Conservation (phyloP, 2,329 filamentous ascomycete genomes). For the Neonectria punicea region DNA sequence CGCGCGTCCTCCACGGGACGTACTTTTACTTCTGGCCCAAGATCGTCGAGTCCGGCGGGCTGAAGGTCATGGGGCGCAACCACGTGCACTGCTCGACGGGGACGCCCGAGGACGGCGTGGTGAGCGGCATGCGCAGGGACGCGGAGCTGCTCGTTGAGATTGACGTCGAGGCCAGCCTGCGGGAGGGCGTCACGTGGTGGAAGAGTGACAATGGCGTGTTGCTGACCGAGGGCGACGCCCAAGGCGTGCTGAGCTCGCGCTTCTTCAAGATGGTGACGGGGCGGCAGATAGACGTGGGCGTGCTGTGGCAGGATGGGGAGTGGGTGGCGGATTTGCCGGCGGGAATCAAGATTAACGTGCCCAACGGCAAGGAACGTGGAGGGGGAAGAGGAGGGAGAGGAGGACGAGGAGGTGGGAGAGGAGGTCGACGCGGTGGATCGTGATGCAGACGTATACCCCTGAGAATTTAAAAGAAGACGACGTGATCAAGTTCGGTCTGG, state of each 20-base stretch:
- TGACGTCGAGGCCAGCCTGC: constrained; percentile 74
- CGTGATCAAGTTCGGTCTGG: neutral
- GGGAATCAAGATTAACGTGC: constrained; percentile 60
- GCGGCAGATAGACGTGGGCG: constrained; percentile 66
- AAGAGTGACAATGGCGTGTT: constrained; percentile 82
- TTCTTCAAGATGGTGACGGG: constrained; percentile 80
- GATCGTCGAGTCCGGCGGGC: constrained; percentile 80
- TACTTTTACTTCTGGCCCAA: constrained; percentile 82
- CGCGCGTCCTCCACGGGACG: constrained; percentile 84
- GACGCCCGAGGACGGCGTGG: constrained; percentile 68
- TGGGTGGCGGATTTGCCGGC: constrained; percentile 74
- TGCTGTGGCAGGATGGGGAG: constrained; percentile 77
- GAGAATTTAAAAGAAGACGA: constrained; percentile 1
- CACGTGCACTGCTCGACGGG: constrained; percentile 92
- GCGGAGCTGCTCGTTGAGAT: constrained; percentile 83
- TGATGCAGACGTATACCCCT: constrained; percentile 5
- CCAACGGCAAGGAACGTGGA: constrained; percentile 60
- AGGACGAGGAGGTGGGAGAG: constrained; percentile 44
- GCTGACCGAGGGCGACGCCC: constrained; percentile 67
- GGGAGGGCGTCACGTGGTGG: constrained; percentile 77
- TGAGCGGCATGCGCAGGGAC: constrained; percentile 83
- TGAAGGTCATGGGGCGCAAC: constrained; percentile 83
- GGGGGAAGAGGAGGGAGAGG: constrained; percentile 53
- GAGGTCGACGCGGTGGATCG: constrained; percentile 29
- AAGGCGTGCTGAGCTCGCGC: constrained; percentile 70